Base-by-base conservation (phyloP, 106 monocot species). In the Platanthera zijinensis region DNA sequence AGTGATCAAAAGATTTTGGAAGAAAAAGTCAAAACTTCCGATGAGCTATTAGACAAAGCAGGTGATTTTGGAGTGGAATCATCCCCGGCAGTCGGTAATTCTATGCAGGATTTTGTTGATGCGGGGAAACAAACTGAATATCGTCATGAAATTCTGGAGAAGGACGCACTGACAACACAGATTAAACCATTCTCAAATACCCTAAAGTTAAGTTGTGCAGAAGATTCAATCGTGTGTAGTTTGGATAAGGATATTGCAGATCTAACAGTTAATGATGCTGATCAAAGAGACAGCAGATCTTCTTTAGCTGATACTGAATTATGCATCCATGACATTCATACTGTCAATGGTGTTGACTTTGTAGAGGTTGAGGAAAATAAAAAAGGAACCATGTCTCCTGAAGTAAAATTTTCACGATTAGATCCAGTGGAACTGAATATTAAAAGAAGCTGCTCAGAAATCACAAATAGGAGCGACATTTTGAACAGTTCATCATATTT, bases 321-420 rank as follows among this genome's bases (percentile, higher is more conserved):
- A 12, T 74, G 14, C 17, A 56, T 88, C 50, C 78, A 78, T 77
- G 90, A 95, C 78, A 83, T 95, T 54, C 88, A 92, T 84, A 90
- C 86, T 39, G 79, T 90, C 48, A 77, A 88, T 74, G 83, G 89
- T 80, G 53, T 71, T 51, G 18, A 56, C 0, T 9, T 72, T 71
- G 52, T 70, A 30, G 56, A 30, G 45, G 45, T 28, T 54, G 75
- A 69, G 71, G 52, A 52, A 50, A 72, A 76, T 75, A 51, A 32
- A 52, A 73, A 80, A 72, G 59, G 67, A 72, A 25, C 48, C 15
- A 2, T 21, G 72, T 64, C 71, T 51, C 50, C 69, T 12, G 11
- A 53, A 72, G 49, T 54, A 13, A 71, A 80, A 54, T 56, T 51
- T 57, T 48, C 63, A 74, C 50, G 28, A 12, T 52, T 50, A 18